phyloP scores from a whole-genome alignment of 2,329 filamentous ascomycete species.

The Tolypocladium ophioglossoides region DNA sequence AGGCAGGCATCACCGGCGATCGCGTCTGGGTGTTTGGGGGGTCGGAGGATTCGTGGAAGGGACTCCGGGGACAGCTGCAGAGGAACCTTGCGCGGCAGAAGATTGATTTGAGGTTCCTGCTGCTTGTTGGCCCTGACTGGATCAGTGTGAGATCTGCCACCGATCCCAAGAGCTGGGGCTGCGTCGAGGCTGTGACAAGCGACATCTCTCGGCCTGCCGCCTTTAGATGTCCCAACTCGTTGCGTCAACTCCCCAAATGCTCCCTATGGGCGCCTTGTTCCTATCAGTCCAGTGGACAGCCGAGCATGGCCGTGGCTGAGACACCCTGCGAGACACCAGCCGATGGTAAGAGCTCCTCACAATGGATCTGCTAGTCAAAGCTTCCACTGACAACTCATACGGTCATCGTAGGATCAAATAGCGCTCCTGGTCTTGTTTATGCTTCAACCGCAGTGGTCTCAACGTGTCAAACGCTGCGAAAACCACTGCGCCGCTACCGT shows the following conservation, averaged over 20 bases:
- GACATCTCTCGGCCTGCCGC: constrained; percentile 14
- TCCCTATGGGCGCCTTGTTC: constrained; percentile 6
- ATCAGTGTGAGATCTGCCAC: constrained; percentile 5
- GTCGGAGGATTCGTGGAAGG: constrained; percentile 7
- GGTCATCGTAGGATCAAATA: neutral
- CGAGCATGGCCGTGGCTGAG: neutral
- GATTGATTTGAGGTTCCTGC: constrained; percentile 11
- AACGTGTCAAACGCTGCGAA: constrained; percentile 6
- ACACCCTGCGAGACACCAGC: neutral
- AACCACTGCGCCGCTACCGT: constrained; percentile 8
- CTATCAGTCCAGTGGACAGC: too few species aligned
- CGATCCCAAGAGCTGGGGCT: constrained; percentile 12
- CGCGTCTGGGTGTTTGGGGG: constrained; percentile 15
- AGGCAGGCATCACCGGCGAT: neutral
- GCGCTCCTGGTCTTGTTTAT: neutral
- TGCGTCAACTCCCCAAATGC: constrained; percentile 12
- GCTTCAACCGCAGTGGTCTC: neutral
- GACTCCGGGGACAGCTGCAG: constrained; percentile 6
- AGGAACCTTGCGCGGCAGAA: neutral
- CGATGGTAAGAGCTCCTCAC: neutral
- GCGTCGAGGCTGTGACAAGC: constrained; percentile 11
- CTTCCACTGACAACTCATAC: too few species aligned
- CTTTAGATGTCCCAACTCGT: constrained; percentile 12
- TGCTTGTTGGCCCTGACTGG: constrained; percentile 14
- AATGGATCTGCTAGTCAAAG: too few species aligned